Percentiles rank a stretch among this genome's conserved stretches.
These are phyloP conservation scores for Aspergillus sp. DNA, from an alignment of 2,329 filamentous ascomycete species.

Conservation along the genomic window DNA sequence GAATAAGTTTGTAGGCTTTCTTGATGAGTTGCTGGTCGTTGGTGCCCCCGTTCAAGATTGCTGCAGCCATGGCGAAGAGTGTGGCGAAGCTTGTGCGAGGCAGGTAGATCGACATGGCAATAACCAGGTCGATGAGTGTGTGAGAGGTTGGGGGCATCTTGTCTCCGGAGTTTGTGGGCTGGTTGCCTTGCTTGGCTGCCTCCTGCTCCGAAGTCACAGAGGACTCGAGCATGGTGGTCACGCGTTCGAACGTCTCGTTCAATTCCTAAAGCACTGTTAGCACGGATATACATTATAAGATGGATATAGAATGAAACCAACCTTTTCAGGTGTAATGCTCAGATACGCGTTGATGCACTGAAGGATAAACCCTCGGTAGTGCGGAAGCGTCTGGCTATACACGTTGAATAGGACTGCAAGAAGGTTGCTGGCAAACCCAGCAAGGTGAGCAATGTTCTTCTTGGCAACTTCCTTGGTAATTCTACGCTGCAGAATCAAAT, in stretches of 20 bases:
- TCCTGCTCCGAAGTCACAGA: conserved; percentile 69
- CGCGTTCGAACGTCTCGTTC: conserved; percentile 84
- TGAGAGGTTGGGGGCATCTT: conserved; percentile 90
- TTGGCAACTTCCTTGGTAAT: conserved; percentile 75
- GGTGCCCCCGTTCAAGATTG: conserved; percentile 72
- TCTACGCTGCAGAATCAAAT: conserved; percentile 76
- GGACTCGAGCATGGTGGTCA: conserved; percentile 79
- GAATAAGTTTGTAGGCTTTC: conserved; percentile 98
- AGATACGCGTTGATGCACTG: conserved; percentile 95
- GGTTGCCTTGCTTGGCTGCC: conserved; percentile 64
- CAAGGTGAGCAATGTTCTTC: conserved; percentile 81
- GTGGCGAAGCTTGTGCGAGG: conserved; percentile 82
- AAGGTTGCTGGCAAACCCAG: conserved; percentile 81
- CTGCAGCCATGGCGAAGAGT: conserved; percentile 83
- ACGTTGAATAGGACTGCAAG: conserved; percentile 98
- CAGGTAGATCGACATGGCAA: conserved; percentile 93
- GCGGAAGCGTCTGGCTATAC: conserved; percentile 92
- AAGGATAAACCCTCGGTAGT: conserved; percentile 86
- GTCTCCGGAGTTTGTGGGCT: conserved; percentile 68
- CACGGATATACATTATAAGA: neutral
- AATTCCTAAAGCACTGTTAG: conserved; percentile 61
- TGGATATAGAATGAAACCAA: conserved; percentile 26
- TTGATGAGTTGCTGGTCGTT: conserved; percentile 90
- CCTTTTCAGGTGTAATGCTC: conserved; percentile 75
- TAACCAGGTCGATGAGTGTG: conserved; percentile 94